Percentiles rank a stretch among this genome's conserved stretches.
Conservation (phyloP, 2,329 filamentous ascomycete genomes). For the Neurospora crassa region DNA sequence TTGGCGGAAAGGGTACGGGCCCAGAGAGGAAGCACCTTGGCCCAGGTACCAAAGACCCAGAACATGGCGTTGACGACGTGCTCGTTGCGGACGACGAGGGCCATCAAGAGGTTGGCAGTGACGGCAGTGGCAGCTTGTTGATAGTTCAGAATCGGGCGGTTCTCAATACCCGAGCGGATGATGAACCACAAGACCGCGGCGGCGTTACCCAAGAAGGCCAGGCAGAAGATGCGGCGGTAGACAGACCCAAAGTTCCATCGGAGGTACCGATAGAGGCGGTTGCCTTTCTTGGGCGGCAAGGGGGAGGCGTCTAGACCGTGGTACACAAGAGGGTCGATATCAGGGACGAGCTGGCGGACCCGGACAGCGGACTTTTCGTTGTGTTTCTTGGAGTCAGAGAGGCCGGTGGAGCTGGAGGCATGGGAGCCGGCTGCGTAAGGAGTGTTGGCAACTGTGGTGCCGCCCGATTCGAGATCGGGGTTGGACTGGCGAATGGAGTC, state of each 20-base stretch:
- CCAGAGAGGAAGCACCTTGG: constrained; percentile 26
- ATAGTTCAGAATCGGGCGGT: constrained; percentile 10
- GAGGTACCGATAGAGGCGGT: constrained; percentile 16
- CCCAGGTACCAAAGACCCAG: constrained; percentile 26
- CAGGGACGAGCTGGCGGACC: constrained; percentile 3
- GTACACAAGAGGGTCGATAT: constrained; percentile 4
- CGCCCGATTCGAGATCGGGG: background rate
- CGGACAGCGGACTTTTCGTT: constrained; percentile 1
- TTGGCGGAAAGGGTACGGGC: constrained; percentile 38
- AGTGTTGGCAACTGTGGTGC: background rate
- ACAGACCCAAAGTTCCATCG: constrained; percentile 25
- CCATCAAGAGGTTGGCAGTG: constrained; percentile 32
- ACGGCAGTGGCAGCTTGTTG: constrained; percentile 17
- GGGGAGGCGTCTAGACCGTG: constrained; percentile 12
- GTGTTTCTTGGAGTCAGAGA: background rate
- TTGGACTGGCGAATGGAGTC: background rate
- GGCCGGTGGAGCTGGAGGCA: background rate
- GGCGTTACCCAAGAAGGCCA: constrained; percentile 29
- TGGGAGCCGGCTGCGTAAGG: background rate
- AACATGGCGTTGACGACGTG: constrained; percentile 43
- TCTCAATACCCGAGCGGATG: constrained; percentile 2
- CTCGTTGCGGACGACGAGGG: constrained; percentile 40
- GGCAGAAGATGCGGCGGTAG: constrained; percentile 32
- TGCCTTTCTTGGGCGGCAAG: constrained; percentile 17
- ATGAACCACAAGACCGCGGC: constrained; percentile 15